Evolutionary conservation across 192 early-diverging fungal genomes (phyloP), one percentile per base, ranked within the genome.

Genomic region (Coemansia sp.): DNA sequence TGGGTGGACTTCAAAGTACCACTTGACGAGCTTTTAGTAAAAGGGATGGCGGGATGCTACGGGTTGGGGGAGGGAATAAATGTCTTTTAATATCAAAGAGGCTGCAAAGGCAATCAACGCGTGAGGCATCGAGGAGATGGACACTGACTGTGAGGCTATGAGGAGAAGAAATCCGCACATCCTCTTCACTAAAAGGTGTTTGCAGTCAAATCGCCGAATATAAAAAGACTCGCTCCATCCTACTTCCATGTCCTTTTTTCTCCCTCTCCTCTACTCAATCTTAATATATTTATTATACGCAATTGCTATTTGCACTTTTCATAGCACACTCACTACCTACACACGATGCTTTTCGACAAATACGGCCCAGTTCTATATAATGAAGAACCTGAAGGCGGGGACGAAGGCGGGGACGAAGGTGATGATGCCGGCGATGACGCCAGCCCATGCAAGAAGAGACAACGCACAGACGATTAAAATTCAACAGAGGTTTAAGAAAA

Each of bases 1-100:
- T 50, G 41, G 19, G 44, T 29, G 46, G 11, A 50, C 22, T 50
- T 50, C 46, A 50, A 50, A 50, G 46, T 26, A 29, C 10, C 46
- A 26, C 4, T 24, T 14, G 46, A 50, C 27, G 24, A 27, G 4
- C 46, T 50, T 50, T 50, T 11, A 50, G 15, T 1, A 50, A 43
- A 46, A 29, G 46, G 15, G n/a, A n/a, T n/a, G n/a, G 9, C 46
- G 14, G 26, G 4, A 6, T 11, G 26, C 46, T 50, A 22, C 46
- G 46, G 15, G 46, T 50, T 50, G 46, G 46, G 46, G 22, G 5
- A 9, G 11, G 39, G 14, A 22, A 39, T 11, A 39, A 3, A 11
- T 14, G n/a, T 14, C 8, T 46, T 14, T 11, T 46, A 26, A 46
- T 24, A 46, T 9, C 22, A 14, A 24, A 50, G 12, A 10, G 1